Base-by-base conservation (phyloP, 2,329 filamentous ascomycete genomes). In the Alternaria conjuncta region DNA sequence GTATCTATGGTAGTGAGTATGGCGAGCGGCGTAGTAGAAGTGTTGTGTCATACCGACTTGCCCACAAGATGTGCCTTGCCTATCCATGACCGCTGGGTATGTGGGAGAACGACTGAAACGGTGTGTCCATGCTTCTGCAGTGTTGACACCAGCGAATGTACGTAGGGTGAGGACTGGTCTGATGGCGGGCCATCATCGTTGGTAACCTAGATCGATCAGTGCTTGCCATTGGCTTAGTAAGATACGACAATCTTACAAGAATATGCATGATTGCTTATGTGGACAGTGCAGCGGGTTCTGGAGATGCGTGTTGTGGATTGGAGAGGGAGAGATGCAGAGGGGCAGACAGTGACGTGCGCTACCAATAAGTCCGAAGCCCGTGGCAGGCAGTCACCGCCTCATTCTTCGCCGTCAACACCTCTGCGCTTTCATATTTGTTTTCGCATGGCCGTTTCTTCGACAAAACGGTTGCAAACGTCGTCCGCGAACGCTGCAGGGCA, bases 1-100 rank as follows among this genome's bases (percentile, higher is more conserved):
- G 93, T 65, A 97, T 68, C 67, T 69, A 54, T 25, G 23, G 26
- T 11, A 25, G 25, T 60, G 20, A 56, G 50, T 28, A 58, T 12
- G n/a, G 15, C 36, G 36, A 21, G 23, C 32, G 23, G 25, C 36
- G 36, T 20, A 10, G 41, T 15, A 25, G 6, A 26, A 21, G 20
- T 43, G 13, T 10, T 60, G 25, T 30, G 20, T 11, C 23, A 30
- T 64, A 70, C 88, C 10, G 92, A 92, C 79, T 95, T 91, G 60
- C 94, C 94, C 73, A 98, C 94, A 75, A 98, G 92, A 81, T 98
- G 96, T 3, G 96, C 96, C 84, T 99, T 99, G 73, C 94, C 94
- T 75, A 99, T 98, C 96, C 96, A 99, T 60, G 94, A 97, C 66
- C 95, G 90, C 82, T 99, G 96, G 7, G 90, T 90, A 79, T 97